Conservation (phyloP, 2,329 filamentous ascomycete genomes). For the Fusarium nelsonii region DNA sequence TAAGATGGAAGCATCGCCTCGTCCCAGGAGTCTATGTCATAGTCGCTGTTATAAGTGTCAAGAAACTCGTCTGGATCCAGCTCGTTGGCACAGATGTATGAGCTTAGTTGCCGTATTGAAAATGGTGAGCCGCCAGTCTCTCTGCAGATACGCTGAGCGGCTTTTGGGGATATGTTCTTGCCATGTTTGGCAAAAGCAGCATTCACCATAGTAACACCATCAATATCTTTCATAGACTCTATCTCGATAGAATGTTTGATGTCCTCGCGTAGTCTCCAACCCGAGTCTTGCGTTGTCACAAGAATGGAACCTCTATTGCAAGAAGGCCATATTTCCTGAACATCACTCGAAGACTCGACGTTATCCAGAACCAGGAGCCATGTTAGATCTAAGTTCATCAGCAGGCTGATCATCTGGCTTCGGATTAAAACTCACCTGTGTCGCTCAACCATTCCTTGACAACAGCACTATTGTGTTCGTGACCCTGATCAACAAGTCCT, state of each 20-base stretch:
- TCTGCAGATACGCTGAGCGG: neutral
- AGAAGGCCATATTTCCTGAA: neutral
- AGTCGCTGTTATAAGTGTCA: neutral
- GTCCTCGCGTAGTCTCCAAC: neutral
- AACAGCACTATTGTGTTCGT: neutral
- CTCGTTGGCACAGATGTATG: neutral
- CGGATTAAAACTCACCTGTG: neutral
- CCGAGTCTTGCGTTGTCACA: neutral
- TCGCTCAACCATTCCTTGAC: neutral
- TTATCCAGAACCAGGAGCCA: neutral
- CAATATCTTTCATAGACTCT: neutral
- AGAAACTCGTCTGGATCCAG: neutral
- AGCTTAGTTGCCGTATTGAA: neutral
- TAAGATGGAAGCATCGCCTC: neutral
- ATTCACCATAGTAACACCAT: neutral
- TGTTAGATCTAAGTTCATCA: neutral
- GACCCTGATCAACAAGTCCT: neutral
- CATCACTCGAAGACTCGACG: neutral
- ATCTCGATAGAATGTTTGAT: neutral
- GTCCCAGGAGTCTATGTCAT: neutral
- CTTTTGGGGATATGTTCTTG: neutral
- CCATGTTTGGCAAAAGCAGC: neutral
- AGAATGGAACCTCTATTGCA: neutral
- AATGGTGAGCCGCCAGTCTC: neutral
- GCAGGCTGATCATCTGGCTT: too few relatives aligned